These are phyloP conservation scores for Naganishia albida DNA, from an alignment of 1,284 basidiomycete genomes.

Conservation along the genomic window DNA sequence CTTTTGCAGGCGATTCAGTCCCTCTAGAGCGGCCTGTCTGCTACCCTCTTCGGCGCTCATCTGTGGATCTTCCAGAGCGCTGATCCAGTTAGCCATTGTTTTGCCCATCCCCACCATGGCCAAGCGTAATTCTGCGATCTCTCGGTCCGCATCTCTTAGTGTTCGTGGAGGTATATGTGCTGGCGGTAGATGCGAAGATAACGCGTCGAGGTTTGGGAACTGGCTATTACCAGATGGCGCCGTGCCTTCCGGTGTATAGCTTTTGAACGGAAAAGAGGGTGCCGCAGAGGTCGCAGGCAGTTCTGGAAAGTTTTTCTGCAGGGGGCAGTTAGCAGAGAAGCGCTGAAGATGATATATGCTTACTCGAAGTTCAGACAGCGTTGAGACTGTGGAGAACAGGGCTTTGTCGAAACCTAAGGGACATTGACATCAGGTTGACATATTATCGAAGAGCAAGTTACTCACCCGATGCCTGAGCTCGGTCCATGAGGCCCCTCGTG, in stretches of 20 bases:
- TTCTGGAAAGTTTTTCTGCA: slow-evolving; percentile 78
- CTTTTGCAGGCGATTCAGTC: slow-evolving; percentile 26
- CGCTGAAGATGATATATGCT: slow-evolving; percentile 16
- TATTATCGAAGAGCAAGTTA: neutral
- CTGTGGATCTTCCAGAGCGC: slow-evolving; percentile 3
- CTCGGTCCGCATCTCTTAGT: slow-evolving; percentile 27
- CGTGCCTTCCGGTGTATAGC: slow-evolving; percentile 18
- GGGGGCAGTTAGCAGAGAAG: neutral
- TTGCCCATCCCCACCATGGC: slow-evolving; percentile 36
- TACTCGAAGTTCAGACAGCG: slow-evolving; percentile 50
- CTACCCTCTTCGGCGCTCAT: too few species aligned
- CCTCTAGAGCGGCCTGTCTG: neutral
- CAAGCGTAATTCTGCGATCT: slow-evolving; percentile 33
- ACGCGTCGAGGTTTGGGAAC: slow-evolving; percentile 10
- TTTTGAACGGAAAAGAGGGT: slow-evolving; percentile 44
- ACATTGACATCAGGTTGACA: slow-evolving; percentile 28
- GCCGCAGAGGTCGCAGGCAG: slow-evolving; percentile 54
- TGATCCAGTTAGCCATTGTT: slow-evolving; percentile 28
- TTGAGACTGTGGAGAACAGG: slow-evolving; percentile 50
- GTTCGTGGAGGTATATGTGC: slow-evolving; percentile 17
- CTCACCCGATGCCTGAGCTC: slow-evolving; percentile 52
- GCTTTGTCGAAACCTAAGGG: slow-evolving; percentile 47
- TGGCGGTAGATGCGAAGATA: slow-evolving; percentile 11
- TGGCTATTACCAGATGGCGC: slow-evolving; percentile 12
- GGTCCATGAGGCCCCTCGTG: slow-evolving; percentile 51